Base-by-base conservation (phyloP, 129 eudicot genomes). In the Oenanthe sinensis region DNA sequence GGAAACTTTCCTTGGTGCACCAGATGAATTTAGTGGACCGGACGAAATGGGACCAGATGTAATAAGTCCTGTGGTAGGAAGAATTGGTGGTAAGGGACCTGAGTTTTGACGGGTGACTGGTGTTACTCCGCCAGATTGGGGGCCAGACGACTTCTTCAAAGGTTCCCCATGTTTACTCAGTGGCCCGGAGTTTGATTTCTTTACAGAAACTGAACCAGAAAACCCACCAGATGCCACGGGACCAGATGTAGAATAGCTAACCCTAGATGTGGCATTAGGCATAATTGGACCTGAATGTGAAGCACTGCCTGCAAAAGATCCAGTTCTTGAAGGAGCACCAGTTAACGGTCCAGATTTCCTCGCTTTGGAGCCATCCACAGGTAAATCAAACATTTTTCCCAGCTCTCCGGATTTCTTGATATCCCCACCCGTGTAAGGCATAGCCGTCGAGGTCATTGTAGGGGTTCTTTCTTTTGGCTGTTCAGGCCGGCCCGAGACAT, bases 371-470 rank as follows among this genome's bases (percentile, higher is more conserved):
- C 93, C 90, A 79, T 91, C 97, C 24, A 81, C 85, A 73, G 91
- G 91, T 67, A 91, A 82, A 63, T 85, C 93, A 78, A 91, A 91
- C 97, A 91, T 91, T 55, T 91, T 91, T 22, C 97, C 97, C 11
- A 91, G 91, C 81, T 91, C 97, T 39, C 97, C 97, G 5, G 96
- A 91, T 73, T 87, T 90, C 58, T 88, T 90, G 33, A 90, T 87
- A 83, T 90, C 96, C 39, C 96, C 97, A n/a, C 97, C 97, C 4
- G 97, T 91, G 65, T 91, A 91, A 39, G 92, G 93, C 91, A 89
- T 86, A 71, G 93, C 91, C 19, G 88, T 87, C 20, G 97, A 89
- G 85, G 87, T 91, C 93, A 89, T 91, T 26, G 97, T 91, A 40
- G 93, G 91, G 47, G 85, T 77, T 74, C 87, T 83, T 83, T 91